Conservation (phyloP, 2,329 filamentous ascomycete species). For the Ophiostoma sp. region DNA sequence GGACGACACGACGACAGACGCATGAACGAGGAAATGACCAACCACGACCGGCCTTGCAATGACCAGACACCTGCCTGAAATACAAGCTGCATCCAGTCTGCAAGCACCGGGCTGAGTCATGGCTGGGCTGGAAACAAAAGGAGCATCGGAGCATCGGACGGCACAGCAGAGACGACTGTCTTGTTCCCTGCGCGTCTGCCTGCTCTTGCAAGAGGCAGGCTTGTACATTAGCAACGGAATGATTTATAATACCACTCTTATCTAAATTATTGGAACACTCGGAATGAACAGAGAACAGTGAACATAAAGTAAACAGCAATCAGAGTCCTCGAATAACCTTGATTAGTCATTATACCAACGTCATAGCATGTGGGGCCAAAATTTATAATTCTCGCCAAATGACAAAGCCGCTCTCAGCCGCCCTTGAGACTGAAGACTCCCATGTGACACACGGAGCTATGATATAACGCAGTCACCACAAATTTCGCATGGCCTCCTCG, state of each 20-base stretch:
- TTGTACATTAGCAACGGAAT: constrained; percentile 23
- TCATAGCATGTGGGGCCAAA: not conserved
- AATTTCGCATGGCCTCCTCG: constrained; percentile 13
- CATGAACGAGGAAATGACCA: not conserved
- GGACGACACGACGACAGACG: constrained; percentile 1
- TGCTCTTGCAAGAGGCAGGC: constrained; percentile 20
- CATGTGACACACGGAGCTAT: not conserved
- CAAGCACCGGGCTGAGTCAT: not conserved
- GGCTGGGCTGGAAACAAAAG: not conserved
- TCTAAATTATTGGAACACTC: not conserved
- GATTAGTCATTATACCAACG: constrained; percentile 11
- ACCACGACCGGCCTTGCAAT: not conserved
- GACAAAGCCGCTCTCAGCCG: constrained; percentile 5
- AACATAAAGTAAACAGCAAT: not conserved
- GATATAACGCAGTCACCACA: not conserved
- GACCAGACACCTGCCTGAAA: too few species aligned
- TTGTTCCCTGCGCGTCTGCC: not conserved
- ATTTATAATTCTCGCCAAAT: not conserved
- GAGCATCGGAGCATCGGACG: not conserved
- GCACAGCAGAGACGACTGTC: not conserved
- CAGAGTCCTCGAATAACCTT: not conserved
- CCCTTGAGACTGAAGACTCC: not conserved
- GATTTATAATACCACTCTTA: constrained; percentile 25
- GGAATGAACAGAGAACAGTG: not conserved
- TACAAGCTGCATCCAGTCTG: not conserved